Conservation (phyloP, 2,329 filamentous ascomycete species). For the Verticillium nubilum region DNA sequence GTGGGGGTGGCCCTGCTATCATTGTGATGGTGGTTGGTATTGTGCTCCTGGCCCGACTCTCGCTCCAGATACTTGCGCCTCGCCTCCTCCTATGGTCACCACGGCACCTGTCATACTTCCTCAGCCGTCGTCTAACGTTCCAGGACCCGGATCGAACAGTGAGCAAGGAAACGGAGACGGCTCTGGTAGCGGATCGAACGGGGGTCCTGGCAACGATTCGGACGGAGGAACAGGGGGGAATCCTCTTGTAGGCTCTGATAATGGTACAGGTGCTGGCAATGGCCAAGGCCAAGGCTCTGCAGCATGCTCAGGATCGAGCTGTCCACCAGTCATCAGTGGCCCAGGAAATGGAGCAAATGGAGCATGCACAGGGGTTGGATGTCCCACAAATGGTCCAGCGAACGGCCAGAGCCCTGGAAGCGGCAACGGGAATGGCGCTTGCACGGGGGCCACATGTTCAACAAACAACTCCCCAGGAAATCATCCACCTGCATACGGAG, state of each 20-base stretch:
- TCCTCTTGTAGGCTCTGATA: not conserved
- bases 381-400: not conserved
- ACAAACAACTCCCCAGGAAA: not conserved
- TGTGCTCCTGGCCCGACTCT: constrained; percentile 12
- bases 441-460: not conserved
- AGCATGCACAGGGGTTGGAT: not conserved
- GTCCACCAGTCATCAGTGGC: not conserved
- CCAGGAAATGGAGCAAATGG: not conserved
- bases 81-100: not conserved
- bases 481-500: not conserved
- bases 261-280: not conserved
- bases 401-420: not conserved
- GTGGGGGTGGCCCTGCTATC: constrained; percentile 24
- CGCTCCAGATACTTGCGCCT: not conserved
- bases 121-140: not conserved
- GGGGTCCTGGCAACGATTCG: not conserved
- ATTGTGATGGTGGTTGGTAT: constrained; percentile 22
- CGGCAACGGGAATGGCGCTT: not conserved
- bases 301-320: not conserved
- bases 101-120: not conserved
- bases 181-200: not conserved
- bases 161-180: not conserved
- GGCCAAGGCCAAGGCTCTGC: not conserved
- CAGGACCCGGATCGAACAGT: not conserved
- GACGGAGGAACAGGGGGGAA: not conserved